Evolutionary conservation across 148 eudicot genomes (phyloP).

Genomic region (Simmondsia chinensis): DNA sequence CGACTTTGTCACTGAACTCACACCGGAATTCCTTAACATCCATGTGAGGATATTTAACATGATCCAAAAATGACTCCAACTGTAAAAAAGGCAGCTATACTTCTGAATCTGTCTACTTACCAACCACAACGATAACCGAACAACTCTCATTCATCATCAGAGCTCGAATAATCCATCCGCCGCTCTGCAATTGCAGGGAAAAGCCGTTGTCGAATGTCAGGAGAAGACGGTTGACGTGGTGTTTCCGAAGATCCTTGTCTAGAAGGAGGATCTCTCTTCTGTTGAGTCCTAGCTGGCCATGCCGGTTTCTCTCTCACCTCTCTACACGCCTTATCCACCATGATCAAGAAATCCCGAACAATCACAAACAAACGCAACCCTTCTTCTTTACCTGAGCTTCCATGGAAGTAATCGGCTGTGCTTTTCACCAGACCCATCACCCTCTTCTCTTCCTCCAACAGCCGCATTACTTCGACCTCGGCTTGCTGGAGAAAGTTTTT

Average conservation of each 20-base stretch:
- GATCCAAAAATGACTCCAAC: too few relatives aligned
- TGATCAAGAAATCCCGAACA: slow-evolving; percentile 62
- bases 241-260: slow-evolving; percentile 25
- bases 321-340: slow-evolving; percentile 58
- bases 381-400: slow-evolving; percentile 68
- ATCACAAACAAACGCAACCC: slow-evolving; percentile 55
- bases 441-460: slow-evolving; percentile 74
- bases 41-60: too few relatives aligned
- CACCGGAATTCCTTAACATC: too few relatives aligned
- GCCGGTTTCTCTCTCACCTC: slow-evolving; percentile 47
- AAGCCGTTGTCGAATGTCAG: slow-evolving; percentile 33
- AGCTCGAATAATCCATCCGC: slow-evolving; percentile 42
- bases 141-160: slow-evolving; percentile 73
- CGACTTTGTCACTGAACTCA: too few relatives aligned
- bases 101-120: too few relatives aligned
- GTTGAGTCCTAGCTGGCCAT: slow-evolving; percentile 25
- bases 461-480: slow-evolving; percentile 35
- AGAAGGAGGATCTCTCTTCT: slow-evolving; percentile 24
- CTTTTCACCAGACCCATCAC: slow-evolving; percentile 51
- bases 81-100: too few relatives aligned
- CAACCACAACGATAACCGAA: too few relatives aligned
- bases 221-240: slow-evolving; percentile 20
- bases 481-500: slow-evolving; percentile 49
- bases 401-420: slow-evolving; percentile 76
- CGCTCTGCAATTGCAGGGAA: slow-evolving; percentile 38